These are phyloP conservation scores for Parathielavia hyrcaniae DNA, from an alignment of 495 filamentous ascomycete genomes.

Conservation along the genomic window DNA sequence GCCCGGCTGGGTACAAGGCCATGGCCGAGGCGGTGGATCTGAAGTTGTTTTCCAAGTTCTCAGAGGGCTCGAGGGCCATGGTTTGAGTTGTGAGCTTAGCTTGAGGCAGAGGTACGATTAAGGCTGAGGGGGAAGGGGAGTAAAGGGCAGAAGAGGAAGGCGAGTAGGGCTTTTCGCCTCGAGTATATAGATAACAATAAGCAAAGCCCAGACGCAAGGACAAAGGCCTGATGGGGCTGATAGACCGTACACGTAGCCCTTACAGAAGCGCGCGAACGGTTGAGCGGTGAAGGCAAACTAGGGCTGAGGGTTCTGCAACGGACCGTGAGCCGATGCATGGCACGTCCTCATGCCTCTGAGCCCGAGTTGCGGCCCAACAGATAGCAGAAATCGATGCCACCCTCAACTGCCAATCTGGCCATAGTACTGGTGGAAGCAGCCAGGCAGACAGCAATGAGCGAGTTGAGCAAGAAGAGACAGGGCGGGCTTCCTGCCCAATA, in stretches of 20 bases:
- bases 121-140: not conserved
- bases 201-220: too few species aligned
- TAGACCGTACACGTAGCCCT: not conserved
- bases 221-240: not conserved
- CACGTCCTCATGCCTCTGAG: too few species aligned
- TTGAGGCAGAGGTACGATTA: not conserved
- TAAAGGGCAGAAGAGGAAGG: not conserved
- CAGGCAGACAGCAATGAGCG: not conserved
- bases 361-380: too few species aligned
- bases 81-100: slow-evolving; percentile 9
- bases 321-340: too few species aligned
- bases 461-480: not conserved
- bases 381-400: too few species aligned
- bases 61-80: slow-evolving; percentile 19
- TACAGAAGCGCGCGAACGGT: not conserved
- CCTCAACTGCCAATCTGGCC: too few species aligned
- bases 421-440: not conserved
- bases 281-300: not conserved
- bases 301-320: not conserved
- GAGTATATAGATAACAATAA: too few species aligned
- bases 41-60: slow-evolving; percentile 39
- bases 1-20: slow-evolving; percentile 49
- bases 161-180: not conserved
- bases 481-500: slow-evolving; percentile 3
- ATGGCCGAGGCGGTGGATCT: slow-evolving; percentile 53